phyloP scores from a whole-genome alignment of 257 asterid species.

The Rhazya stricta region DNA sequence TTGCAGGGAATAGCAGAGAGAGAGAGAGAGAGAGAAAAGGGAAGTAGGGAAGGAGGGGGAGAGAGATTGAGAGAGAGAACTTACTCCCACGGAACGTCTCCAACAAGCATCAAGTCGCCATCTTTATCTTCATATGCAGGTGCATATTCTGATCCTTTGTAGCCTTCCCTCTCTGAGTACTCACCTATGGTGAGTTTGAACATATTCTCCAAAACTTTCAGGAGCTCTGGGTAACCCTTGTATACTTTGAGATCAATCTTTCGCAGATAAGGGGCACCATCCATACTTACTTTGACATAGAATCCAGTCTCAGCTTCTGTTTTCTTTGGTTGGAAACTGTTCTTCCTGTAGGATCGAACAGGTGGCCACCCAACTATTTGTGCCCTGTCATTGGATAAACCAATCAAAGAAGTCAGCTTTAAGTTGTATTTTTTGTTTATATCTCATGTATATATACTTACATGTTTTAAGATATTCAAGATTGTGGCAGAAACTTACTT shows the following conservation, averaged over 20 bases:
- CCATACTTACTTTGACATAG: slow-evolving; percentile 85
- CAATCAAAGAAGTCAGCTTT: background rate
- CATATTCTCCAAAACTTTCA: slow-evolving; percentile 63
- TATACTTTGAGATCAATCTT: slow-evolving; percentile 68
- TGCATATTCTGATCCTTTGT: slow-evolving; percentile 79
- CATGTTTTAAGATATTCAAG: background rate
- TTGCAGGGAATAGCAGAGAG: background rate
- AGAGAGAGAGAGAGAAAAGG: no score
- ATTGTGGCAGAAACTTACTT: slow-evolving; percentile 43
- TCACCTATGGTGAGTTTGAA: slow-evolving; percentile 80
- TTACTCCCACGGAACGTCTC: slow-evolving; percentile 91
- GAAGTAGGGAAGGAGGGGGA: no score
- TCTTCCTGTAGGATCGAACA: slow-evolving; percentile 58
- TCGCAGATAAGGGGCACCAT: slow-evolving; percentile 81
- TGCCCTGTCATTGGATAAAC: slow-evolving; percentile 39
- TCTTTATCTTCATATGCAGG: slow-evolving; percentile 95
- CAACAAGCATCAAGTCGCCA: slow-evolving; percentile 89
- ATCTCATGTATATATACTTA: no score
- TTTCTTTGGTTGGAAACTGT: slow-evolving; percentile 40
- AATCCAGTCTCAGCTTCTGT: slow-evolving; percentile 47
- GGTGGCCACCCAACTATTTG: slow-evolving; percentile 96
- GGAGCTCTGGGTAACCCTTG: slow-evolving; percentile 48
- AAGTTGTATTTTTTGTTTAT: no score
- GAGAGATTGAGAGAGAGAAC: slow-evolving; percentile 8
- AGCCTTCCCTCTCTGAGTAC: slow-evolving; percentile 85